Evolutionary conservation across 176 grass and related monocot species (phyloP), one percentile per base, ranked within the genome.

Genomic region (Cocos nucifera): DNA sequence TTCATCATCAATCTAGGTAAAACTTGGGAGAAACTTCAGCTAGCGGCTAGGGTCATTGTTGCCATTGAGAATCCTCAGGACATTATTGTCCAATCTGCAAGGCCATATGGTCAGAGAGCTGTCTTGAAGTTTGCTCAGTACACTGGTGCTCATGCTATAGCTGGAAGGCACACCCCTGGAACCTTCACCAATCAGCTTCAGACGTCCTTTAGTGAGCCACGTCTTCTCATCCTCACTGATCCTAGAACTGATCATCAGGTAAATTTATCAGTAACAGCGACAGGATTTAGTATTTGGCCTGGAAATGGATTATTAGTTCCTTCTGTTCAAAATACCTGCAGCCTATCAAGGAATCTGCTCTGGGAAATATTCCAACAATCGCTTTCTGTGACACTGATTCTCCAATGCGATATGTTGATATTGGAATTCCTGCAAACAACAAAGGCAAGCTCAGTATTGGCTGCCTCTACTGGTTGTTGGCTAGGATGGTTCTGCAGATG

Each of bases 171-270:
- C 39, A 95, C 89, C 17, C 89, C 85, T 15, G 89, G 89, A 65
- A 95, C 85, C 6, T 95, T 95, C 66, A 95, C 89, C 8, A 95
- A 95, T 64, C 89, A 95, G 85, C 82, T 95, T 19, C 89, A 95
- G 73, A 89, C 89, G 28, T 83, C 89, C 6, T 89, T 95, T 76
- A 89, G 89, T 10, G 85, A 95, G 65, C 89, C 89, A 16, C 81
- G 89, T 10, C 82, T 95, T 56, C 89, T 95, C 17, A 86, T 95
- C 79, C 85, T 95, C 3, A 89, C 89, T 2, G 89, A 95, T 59
- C 89, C 89, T 24, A 78, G 89, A 54, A 95, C 89, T 1, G 89
- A 95, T 61, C 89, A 95, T 66, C 89, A 95, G 79, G 89, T 89
- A 67, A 56, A 35, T 17, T 22, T 49, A 19, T 35, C n/a, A 2